Evolutionary conservation across 805 yeast species (phyloP).

Genomic region (Torulaspora quercuum): DNA sequence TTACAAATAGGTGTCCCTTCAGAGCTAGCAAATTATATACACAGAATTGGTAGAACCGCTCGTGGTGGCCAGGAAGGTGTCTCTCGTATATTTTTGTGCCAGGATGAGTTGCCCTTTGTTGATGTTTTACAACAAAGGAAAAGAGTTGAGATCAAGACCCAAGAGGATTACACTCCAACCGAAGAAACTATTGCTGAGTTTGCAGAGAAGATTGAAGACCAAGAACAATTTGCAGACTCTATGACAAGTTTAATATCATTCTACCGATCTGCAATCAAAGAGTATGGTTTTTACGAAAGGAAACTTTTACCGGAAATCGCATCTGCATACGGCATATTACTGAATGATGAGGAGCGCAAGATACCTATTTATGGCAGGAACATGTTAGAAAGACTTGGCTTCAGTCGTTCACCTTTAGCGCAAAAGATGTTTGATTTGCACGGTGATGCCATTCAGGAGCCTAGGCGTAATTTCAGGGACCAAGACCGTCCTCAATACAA

Average conservation of each 20-base stretch:
- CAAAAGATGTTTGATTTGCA: conserved; percentile 25
- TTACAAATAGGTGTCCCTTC: conserved; percentile 76
- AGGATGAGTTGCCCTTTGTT: conserved; percentile 56
- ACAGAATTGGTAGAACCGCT: conserved; percentile 94
- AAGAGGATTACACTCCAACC: conserved; percentile 39
- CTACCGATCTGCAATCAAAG: conserved; percentile 35
- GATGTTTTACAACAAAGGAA: conserved; percentile 46
- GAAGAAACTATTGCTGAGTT: conserved; percentile 34
- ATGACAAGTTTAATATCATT: conserved; percentile 39
- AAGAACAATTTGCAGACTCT: conserved; percentile 33
- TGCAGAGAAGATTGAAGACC: conserved; percentile 22
- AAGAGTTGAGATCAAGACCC: conserved; percentile 53
- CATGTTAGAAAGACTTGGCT: conserved; percentile 26
- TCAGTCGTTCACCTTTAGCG: conserved; percentile 22
- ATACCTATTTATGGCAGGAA: conserved; percentile 22
- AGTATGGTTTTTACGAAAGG: conserved; percentile 33
- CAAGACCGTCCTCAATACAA: conserved; percentile 5
- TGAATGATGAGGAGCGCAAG: conserved; percentile 25
- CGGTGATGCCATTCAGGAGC: conserved; percentile 7
- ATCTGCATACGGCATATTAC: conserved; percentile 24
- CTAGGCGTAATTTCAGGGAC: conserved; percentile 1
- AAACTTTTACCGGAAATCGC: conserved; percentile 26
- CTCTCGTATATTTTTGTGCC: conserved; percentile 57
- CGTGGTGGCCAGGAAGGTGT: conserved; percentile 82
- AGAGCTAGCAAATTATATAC: conserved; percentile 77